A percentile compares a stretch with the other conserved stretches of the same genome.
These are phyloP conservation scores for Picea abies DNA, from an alignment of 83 land plant genomes.

Conservation along the genomic window DNA sequence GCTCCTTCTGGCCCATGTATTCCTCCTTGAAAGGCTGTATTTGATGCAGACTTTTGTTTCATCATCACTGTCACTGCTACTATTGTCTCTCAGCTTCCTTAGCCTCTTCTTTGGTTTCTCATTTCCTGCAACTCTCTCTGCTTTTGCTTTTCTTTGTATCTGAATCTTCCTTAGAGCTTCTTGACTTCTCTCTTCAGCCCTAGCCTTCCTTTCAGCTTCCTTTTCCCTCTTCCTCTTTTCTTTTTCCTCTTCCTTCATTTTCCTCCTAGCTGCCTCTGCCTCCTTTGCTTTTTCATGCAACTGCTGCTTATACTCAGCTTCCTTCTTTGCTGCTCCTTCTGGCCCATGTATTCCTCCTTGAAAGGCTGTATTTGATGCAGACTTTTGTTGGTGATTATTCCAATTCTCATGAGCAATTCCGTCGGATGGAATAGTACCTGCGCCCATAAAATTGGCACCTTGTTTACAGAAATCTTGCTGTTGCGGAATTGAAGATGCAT, in stretches of 20 bases:
- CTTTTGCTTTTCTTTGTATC: not conserved
- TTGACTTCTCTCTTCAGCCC: constrained; percentile 5
- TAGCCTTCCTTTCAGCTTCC: constrained; percentile 19
- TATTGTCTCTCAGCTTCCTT: constrained; percentile 18
- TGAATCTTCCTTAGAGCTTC: constrained; percentile 22
- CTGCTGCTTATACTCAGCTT: not conserved
- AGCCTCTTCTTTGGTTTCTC: constrained; percentile 20
- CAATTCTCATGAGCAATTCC: not conserved
- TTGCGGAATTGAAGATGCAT: constrained; percentile 6
- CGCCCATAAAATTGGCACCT: not conserved
- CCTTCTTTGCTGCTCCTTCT: constrained; percentile 1
- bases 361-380: not conserved
- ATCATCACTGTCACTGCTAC: constrained; percentile 19
- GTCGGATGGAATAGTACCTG: not conserved
- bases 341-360: constrained; percentile 8
- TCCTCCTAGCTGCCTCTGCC: constrained; percentile 9
- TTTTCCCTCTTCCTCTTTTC: constrained; percentile 13
- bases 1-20: not conserved
- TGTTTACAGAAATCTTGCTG: constrained; percentile 9
- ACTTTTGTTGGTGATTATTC: not conserved
- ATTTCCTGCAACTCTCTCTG: not conserved
- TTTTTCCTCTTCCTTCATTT: constrained; percentile 20
- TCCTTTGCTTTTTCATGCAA: constrained; percentile 12
- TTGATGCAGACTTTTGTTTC: too few species aligned
- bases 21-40: constrained; percentile 7